Evolutionary conservation across 2,329 filamentous ascomycete genomes (phyloP), one percentile per base, ranked within the genome.

Genomic region (Macrophomina pseudophaseolina): DNA sequence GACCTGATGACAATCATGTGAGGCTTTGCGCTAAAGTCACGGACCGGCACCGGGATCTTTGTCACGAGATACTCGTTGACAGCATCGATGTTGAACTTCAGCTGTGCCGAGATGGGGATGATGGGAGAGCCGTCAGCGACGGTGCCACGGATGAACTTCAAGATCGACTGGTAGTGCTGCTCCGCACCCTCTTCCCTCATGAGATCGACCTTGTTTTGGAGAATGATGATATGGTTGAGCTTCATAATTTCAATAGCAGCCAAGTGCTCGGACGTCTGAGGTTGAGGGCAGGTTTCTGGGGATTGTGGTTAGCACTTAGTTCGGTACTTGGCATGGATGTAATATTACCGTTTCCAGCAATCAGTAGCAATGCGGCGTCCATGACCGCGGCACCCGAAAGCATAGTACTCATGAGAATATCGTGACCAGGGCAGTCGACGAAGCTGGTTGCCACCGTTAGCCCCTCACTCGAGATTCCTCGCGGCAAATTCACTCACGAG

Each of bases 361-460:
- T 97, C 65, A 99, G 87, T 66, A 99, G 88, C 68, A 99, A 88
- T 18, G 95, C 95, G 71, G 95, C 95, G 82, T 99, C 95, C 95
- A 99, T 99, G 87, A 99, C 95, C 71, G 95, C 95, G 74, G 95
- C 95, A 77, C 95, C 95, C 77, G 95, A 99, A 86, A 99, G 90
- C 95, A 99, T 99, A 75, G 95, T 99, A 83, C 94, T 98, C 95
- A 99, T 99, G 80, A 99, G 94, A 93, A 99, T 99, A 84, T 99
- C 95, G 92, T 99, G 95, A 81, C 95, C 95, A 66, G 95, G 95
- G 86, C 95, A 98, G 82, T 98, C 95, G 73, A 98, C 95, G 80
- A 98, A 99, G 16, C 92, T 94, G 18, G 58, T 62, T 51, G 72
- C 64, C 73, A 69, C 42, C 32, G 42, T 66, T 59, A 67, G 66